Evolutionary conservation across 1,284 basidiomycete genomes (phyloP).

Genomic region (Bjerkandera adusta): DNA sequence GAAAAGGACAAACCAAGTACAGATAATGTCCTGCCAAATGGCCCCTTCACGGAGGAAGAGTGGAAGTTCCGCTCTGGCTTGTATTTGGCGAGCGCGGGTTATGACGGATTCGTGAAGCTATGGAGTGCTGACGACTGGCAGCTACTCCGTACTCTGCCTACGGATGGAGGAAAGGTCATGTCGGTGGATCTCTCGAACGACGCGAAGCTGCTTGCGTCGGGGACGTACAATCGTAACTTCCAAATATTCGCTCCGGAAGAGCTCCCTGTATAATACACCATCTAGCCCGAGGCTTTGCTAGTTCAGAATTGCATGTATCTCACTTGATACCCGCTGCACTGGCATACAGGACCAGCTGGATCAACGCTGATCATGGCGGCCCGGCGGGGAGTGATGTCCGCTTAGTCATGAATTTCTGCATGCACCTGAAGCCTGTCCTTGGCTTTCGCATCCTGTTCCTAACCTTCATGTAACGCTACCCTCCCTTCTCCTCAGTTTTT

Average conservation of each 20-base stretch:
- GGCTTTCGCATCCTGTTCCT: too few relatives aligned
- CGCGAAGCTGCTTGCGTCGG: constrained; percentile 83
- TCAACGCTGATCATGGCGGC: too few relatives aligned
- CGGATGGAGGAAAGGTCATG: constrained; percentile 98
- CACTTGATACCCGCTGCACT: too few relatives aligned
- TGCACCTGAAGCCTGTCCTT: too few relatives aligned
- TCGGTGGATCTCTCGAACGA: constrained; percentile 88
- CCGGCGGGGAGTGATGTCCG: too few relatives aligned
- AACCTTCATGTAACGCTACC: too few relatives aligned
- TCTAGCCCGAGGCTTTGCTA: too few relatives aligned
- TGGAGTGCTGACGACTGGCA: constrained; percentile 99
- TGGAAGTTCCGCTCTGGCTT: constrained; percentile 82
- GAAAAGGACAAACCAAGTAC: constrained; percentile 25
- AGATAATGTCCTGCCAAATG: neutral
- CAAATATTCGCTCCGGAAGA: constrained; percentile 83
- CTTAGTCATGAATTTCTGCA: too few relatives aligned
- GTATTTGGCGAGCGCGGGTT: constrained; percentile 92
- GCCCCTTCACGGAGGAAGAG: constrained; percentile 40
- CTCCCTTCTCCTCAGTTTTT: too few relatives aligned
- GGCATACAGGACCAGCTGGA: too few relatives aligned
- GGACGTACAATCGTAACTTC: constrained; percentile 92
- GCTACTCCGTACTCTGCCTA: constrained; percentile 82
- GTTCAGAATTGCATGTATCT: too few relatives aligned
- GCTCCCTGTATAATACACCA: constrained; percentile 24
- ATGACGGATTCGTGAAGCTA: constrained; percentile 93